Conservation (phyloP, 2,329 filamentous ascomycete genomes). For the Monosporascus sp. region DNA sequence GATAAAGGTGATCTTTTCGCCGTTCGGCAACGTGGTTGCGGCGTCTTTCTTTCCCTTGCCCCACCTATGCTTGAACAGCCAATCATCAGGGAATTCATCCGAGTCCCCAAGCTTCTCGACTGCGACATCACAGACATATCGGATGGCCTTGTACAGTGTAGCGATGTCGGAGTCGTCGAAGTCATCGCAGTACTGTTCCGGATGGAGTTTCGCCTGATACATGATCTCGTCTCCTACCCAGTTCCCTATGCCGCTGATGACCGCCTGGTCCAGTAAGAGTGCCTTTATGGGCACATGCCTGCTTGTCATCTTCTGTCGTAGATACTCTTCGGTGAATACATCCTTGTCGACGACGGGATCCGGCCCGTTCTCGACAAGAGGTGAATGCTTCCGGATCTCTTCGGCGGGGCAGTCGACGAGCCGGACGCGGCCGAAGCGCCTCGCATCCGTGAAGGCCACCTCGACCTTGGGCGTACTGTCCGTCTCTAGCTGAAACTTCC, state of each 20-base stretch:
- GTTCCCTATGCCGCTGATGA: constrained; percentile 90
- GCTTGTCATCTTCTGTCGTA: constrained; percentile 63
- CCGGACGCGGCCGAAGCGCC: constrained; percentile 73
- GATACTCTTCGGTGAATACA: constrained; percentile 69
- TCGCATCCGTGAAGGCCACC: constrained; percentile 78
- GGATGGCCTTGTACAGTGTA: constrained; percentile 66
- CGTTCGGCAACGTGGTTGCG: constrained; percentile 67
- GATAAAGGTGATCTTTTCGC: constrained; percentile 78
- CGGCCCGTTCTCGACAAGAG: constrained; percentile 86
- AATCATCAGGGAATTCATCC: constrained; percentile 76
- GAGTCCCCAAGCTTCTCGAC: constrained; percentile 77
- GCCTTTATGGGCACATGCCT: constrained; percentile 88
- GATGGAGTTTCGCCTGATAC: constrained; percentile 83
- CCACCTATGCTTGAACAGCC: constrained; percentile 89
- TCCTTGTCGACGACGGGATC: constrained; percentile 84
- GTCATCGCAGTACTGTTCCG: constrained; percentile 87
- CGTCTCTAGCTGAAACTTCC: constrained; percentile 77
- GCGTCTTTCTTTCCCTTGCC: constrained; percentile 76
- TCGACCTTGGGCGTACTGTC: constrained; percentile 47
- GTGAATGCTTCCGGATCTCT: constrained; percentile 70
- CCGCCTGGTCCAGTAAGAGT: constrained; percentile 78
- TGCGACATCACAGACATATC: constrained; percentile 75
- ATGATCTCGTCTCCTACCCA: constrained; percentile 96
- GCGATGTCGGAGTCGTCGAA: constrained; percentile 68
- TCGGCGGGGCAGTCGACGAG: constrained; percentile 75